These are phyloP conservation scores for Plantago lanceolata DNA, from an alignment of 305 asterid species.

Conservation along the genomic window DNA sequence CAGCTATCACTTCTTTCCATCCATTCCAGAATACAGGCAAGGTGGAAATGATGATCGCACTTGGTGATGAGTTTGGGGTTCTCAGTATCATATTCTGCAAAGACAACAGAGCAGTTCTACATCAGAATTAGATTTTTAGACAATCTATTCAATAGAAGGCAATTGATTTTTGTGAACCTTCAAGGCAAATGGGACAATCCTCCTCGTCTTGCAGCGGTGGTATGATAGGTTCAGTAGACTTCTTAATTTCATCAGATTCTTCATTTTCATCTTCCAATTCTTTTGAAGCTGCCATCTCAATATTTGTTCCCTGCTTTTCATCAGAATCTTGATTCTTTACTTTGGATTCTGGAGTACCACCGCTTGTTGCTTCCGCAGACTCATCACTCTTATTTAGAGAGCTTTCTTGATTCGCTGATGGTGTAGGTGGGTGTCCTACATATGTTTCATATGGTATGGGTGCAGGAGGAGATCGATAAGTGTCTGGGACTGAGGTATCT, in stretches of 20 bases:
- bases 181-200: slow-evolving; percentile 91
- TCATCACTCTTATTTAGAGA: slow-evolving; percentile 40
- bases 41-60: slow-evolving; percentile 89
- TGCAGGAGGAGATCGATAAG: slow-evolving; percentile 78
- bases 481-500: slow-evolving; percentile 75
- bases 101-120: slow-evolving; percentile 14
- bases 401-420: slow-evolving; percentile 36
- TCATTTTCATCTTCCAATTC: slow-evolving; percentile 54
- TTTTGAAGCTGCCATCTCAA: slow-evolving; percentile 34
- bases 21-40: slow-evolving; percentile 91
- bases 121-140: slow-evolving; percentile 17
- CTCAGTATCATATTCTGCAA: slow-evolving; percentile 78
- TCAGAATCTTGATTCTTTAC: slow-evolving; percentile 47
- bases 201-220: slow-evolving; percentile 59
- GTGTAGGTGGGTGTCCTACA: slow-evolving; percentile 41
- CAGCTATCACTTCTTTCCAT: slow-evolving; percentile 91
- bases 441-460: slow-evolving; percentile 69
- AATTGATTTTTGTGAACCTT: slow-evolving; percentile 43
- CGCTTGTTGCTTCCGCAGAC: slow-evolving; percentile 35
- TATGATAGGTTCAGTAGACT: slow-evolving; percentile 35
- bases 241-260: slow-evolving; percentile 54
- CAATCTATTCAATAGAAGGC: slow-evolving; percentile 12
- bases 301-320: slow-evolving; percentile 31
- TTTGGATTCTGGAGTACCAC: slow-evolving; percentile 37
- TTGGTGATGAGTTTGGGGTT: slow-evolving; percentile 79